Conservation (phyloP, 2,329 filamentous ascomycete species). For the Cladophialophora yegresii region DNA sequence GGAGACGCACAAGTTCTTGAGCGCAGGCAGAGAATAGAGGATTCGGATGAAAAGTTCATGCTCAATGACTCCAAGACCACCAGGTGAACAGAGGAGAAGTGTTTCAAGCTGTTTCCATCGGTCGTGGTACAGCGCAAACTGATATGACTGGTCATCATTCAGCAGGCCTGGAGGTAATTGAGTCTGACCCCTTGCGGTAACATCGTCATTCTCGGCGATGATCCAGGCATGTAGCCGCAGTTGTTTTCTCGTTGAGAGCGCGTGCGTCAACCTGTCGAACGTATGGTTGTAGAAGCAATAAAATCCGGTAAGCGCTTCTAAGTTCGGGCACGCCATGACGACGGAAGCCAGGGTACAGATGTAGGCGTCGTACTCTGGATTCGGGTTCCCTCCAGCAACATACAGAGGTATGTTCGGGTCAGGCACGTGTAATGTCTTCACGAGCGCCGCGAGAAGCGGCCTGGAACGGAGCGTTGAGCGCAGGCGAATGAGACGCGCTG, state of each 20-base stretch:
- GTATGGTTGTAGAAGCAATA: conserved; percentile 56
- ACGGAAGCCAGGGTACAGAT: conserved; percentile 57
- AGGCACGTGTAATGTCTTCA: conserved; percentile 57
- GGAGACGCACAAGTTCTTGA: conserved; percentile 58
- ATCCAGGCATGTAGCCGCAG: conserved; percentile 61
- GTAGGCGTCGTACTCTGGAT: conserved; percentile 51
- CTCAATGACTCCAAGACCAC: conserved; percentile 50
- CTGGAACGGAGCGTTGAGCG: conserved; percentile 57
- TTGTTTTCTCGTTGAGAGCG: conserved; percentile 56
- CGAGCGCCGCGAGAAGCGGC: conserved; percentile 53
- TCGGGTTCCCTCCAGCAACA: conserved; percentile 41
- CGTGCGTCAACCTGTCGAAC: conserved; percentile 58
- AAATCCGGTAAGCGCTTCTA: conserved; percentile 58
- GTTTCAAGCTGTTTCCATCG: conserved; percentile 56
- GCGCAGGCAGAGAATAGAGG: conserved; percentile 54
- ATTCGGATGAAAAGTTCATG: conserved; percentile 58
- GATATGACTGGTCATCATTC: conserved; percentile 53
- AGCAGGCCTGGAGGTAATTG: conserved; percentile 48
- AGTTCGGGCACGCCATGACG: conserved; percentile 60
- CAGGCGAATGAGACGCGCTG: conserved; percentile 56
- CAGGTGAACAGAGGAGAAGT: conserved; percentile 54
- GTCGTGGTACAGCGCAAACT: conserved; percentile 57
- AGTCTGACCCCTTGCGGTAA: conserved; percentile 42
- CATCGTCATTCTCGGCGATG: conserved; percentile 50
- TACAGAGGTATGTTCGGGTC: conserved; percentile 49